A percentile compares a stretch with the other conserved stretches of the same genome.
Conservation (phyloP, 2,329 filamentous ascomycete species). For the Xylaria sp. region DNA sequence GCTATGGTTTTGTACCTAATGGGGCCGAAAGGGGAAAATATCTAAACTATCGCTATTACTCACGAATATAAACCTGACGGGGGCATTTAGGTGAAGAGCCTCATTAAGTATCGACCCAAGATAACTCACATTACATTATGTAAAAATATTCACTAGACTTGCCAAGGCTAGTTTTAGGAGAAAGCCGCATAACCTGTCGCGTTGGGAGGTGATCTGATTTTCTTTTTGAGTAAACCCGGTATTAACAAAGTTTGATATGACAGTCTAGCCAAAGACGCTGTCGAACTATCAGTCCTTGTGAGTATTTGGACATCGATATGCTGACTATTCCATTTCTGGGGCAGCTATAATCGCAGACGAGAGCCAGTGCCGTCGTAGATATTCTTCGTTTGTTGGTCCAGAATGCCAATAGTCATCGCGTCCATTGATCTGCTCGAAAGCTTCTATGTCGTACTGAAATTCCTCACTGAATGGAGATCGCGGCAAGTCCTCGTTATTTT, state of each 20-base stretch:
- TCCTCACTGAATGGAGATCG: constrained; percentile 27
- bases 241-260: background rate
- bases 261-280: too few species aligned
- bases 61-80: too few species aligned
- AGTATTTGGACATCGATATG: too few species aligned
- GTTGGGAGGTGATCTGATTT: background rate
- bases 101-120: background rate
- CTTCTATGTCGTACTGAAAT: constrained; percentile 28
- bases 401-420: background rate
- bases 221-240: too few species aligned
- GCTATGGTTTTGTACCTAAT: background rate
- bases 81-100: background rate
- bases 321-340: background rate
- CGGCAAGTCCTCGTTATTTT: background rate
- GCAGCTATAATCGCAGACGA: background rate
- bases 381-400: background rate
- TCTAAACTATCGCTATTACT: background rate
- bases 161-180: background rate
- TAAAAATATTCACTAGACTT: background rate
- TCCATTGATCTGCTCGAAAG: background rate
- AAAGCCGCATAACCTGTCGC: background rate
- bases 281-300: background rate
- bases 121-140: background rate
- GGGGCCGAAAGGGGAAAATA: background rate
- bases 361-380: background rate